Percentiles rank a stretch among this genome's conserved stretches.
Evolutionary conservation across 2,329 filamentous ascomycete species (phyloP).

Genomic region (Colletotrichum sp.): DNA sequence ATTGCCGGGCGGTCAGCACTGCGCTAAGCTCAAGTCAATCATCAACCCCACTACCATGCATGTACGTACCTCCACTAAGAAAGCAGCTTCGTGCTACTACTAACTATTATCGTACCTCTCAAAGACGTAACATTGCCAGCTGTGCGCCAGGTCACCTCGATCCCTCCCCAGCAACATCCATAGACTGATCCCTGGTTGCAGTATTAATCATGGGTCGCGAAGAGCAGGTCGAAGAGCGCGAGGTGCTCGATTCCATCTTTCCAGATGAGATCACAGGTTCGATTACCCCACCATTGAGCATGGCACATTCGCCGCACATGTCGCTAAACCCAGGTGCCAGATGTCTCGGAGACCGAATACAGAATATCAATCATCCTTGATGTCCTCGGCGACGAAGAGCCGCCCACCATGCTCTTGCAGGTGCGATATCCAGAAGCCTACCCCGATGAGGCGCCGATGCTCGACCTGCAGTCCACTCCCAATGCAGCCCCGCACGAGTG

Average conservation of each 20-base stretch:
- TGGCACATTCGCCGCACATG: background rate
- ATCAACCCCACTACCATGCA: constrained; percentile 18
- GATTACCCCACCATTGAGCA: constrained; percentile 24
- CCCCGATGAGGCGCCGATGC: constrained; percentile 82
- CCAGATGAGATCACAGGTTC: constrained; percentile 94
- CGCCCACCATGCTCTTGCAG: constrained; percentile 78
- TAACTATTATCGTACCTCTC: background rate
- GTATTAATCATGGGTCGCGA: constrained; percentile 68
- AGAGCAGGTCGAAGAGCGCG: constrained; percentile 94
- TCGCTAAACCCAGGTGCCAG: constrained; percentile 47
- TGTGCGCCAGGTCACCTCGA: background rate
- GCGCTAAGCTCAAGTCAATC: constrained; percentile 15
- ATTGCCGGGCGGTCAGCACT: constrained; percentile 39
- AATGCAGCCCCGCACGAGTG: constrained; percentile 73
- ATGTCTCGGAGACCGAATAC: constrained; percentile 89
- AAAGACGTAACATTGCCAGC: background rate
- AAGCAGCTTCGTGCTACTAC: background rate
- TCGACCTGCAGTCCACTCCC: constrained; percentile 79
- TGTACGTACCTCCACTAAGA: constrained; percentile 14
- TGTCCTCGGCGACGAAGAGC: constrained; percentile 67
- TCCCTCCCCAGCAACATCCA: background rate
- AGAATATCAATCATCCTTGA: constrained; percentile 88
- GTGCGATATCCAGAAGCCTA: constrained; percentile 91
- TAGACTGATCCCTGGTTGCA: too few species aligned
- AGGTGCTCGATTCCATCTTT: constrained; percentile 98